Base-by-base conservation (phyloP, 1,284 basidiomycete genomes). In the Exobasidium cylindrosporum region DNA sequence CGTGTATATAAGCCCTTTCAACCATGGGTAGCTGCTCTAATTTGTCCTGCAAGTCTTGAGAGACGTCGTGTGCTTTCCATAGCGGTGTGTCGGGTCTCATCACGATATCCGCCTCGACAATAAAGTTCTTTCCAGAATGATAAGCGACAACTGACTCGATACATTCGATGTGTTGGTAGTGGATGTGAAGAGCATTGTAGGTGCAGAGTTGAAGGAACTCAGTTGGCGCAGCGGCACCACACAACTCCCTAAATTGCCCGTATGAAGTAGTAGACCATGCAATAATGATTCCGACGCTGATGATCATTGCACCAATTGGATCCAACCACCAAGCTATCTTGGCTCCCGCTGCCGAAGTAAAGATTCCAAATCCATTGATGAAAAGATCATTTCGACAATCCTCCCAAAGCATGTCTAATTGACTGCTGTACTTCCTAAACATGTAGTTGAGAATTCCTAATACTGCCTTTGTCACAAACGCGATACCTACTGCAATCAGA, bases 91-190 rank as follows among this genome's bases (percentile, higher is more conserved):
- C 86, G 3, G 88, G 89, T 68, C 88, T 85, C 87, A 98, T 91
- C 26, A 97, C 94, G 58, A 97, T 87, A 80, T 97, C 95, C 7
- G 97, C 85, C 81, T 97, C 94, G 53, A 97, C 93, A 75, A 92
- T 90, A 77, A 92, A 95, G 62, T 92, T 85, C 81, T 92, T 82
- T 24, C 81, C 81, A 4, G 74, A 73, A 57, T 79, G 77, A 66
- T 82, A 82, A 4, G 74, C 74, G 35, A 70, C 63, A 3, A 75
- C 69, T 3, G 90, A 92, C 77, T 97, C 94, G 46, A 97, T 84
- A 76, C 89, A 86, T 64, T 89, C 85, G 64, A 97, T 96, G 47
- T 90, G 87, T 35, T 88, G 84, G 72, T 86, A 89, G 81, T 93
- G 52, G 30, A 76, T 68, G 52, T 97, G 56, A 32, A 70, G 77